Evolutionary conservation across 1,139 yeast species (phyloP), one percentile per base, ranked within the genome.

Genomic region (Diutina neorugosa): DNA sequence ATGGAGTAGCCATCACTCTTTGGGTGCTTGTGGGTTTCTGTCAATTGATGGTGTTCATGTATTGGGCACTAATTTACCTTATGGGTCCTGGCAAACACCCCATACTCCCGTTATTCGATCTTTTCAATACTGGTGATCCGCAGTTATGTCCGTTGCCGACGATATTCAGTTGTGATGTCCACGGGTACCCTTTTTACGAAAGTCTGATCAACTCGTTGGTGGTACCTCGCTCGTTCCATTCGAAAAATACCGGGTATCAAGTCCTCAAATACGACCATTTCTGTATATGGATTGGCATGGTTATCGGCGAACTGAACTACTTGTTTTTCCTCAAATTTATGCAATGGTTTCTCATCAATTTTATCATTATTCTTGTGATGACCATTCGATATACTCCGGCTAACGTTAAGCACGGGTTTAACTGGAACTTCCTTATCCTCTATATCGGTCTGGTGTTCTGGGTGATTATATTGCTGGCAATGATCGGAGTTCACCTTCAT

Each of bases 121-220:
- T 46, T 14, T 16, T 23, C 20, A 5, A 14, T n/a, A 16, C 16
- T 6, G 48, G 48, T 2, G 40, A 27, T 8, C 20, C 19, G 4
- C 14, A 7, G 11, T n/a, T 46, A 8, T 46, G 50, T 46, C 53
- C 53, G 31, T 73, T 74, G 2, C 89, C 90, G 0, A 69, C 65
- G 2, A 64, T 71, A 44, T 85, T 84, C 62, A 63, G 71, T 19
- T 82, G 88, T 62, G 85, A 82, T 63, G 66, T 65, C 16, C 66
- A 70, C 54, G 91, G 93, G 0, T 77, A 69, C 55, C 91, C 91
- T 0, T 68, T 67, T 44, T 84, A 82, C 78, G 82, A 88, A 59
- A 65, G 80, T 1, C 62, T 63, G 8, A 80, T 87, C 55, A 67
- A 73, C 47, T 73, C 83, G 5, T 66, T 84, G 20, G 82, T 81